Percentiles rank a stretch among this genome's conserved stretches.
These are phyloP conservation scores for Leccinum longicurvipes DNA, from an alignment of 768 basidiomycete species.

Conservation along the genomic window DNA sequence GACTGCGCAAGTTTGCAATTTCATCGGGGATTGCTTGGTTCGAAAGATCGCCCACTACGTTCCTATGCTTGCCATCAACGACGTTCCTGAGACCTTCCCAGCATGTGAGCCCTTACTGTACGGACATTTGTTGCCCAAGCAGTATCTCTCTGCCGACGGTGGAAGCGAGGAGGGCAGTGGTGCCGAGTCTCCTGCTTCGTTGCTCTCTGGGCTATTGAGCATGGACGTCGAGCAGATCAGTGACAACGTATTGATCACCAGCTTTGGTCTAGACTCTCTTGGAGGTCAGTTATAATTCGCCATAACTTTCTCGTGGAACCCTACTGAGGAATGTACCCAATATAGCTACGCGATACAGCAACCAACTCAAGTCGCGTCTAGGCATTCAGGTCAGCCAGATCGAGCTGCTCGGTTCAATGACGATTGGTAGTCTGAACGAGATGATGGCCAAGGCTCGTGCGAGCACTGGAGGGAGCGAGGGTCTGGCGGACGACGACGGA, in stretches of 20 bases:
- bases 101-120: slow-evolving; percentile 27
- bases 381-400: slow-evolving; percentile 26
- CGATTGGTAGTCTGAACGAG: slow-evolving; percentile 24
- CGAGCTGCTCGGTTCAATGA: slow-evolving; percentile 24
- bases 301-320: neutral
- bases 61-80: slow-evolving; percentile 25
- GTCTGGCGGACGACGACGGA: slow-evolving; percentile 18
- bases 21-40: slow-evolving; percentile 29
- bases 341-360: slow-evolving; percentile 31
- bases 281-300: slow-evolving; percentile 18
- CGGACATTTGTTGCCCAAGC: slow-evolving; percentile 21
- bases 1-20: slow-evolving; percentile 31
- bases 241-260: slow-evolving; percentile 29
- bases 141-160: slow-evolving; percentile 18
- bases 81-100: slow-evolving; percentile 25
- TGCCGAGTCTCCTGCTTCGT: slow-evolving; percentile 23
- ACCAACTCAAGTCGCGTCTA: slow-evolving; percentile 27
- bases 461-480: slow-evolving; percentile 5
- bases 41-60: slow-evolving; percentile 31
- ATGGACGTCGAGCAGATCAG: slow-evolving; percentile 29
- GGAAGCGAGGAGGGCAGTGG: slow-evolving; percentile 9
- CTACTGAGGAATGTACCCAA: neutral
- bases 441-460: slow-evolving; percentile 19
- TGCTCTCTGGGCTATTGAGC: slow-evolving; percentile 22
- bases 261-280: slow-evolving; percentile 24